Conservation (phyloP, 1,284 basidiomycete species). For the Ceratobasidium sp. region DNA sequence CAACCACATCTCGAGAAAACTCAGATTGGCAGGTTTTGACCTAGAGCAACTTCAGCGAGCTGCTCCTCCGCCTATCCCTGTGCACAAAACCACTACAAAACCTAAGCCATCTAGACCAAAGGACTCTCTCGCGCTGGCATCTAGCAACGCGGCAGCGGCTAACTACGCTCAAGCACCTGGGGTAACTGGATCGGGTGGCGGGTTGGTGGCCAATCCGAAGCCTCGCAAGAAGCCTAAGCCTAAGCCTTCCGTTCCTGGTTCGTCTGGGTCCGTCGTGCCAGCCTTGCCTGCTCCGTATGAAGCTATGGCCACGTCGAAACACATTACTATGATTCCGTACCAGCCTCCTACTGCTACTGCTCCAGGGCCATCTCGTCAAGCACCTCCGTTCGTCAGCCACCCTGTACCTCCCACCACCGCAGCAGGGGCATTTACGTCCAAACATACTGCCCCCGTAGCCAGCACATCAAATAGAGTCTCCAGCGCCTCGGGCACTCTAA, state of each 20-base stretch:
- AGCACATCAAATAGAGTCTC: not conserved
- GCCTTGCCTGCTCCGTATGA: not conserved
- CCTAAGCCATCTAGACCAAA: not conserved
- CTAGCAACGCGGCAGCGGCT: not conserved
- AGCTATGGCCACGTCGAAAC: not conserved
- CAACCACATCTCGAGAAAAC: conserved; percentile 34
- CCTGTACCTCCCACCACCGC: not conserved
- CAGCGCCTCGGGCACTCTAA: not conserved
- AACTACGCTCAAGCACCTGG: not conserved
- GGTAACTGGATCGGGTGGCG: not conserved
- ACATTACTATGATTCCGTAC: not conserved
- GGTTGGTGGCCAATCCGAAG: not conserved
- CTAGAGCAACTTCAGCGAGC: not conserved
- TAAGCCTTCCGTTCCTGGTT: not conserved
- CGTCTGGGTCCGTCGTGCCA: not conserved
- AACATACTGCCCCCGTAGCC: not conserved
- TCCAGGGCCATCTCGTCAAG: not conserved
- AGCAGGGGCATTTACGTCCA: not conserved
- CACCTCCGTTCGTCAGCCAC: not conserved
- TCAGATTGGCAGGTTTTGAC: not conserved
- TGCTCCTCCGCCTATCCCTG: not conserved
- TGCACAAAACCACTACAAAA: not conserved
- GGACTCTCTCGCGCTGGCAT: not conserved
- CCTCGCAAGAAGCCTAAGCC: conserved; percentile 31
- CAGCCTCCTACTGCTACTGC: not conserved